Evolutionary conservation across 495 filamentous ascomycete species (phyloP).

Genomic region (Aspergillus sparsus): DNA sequence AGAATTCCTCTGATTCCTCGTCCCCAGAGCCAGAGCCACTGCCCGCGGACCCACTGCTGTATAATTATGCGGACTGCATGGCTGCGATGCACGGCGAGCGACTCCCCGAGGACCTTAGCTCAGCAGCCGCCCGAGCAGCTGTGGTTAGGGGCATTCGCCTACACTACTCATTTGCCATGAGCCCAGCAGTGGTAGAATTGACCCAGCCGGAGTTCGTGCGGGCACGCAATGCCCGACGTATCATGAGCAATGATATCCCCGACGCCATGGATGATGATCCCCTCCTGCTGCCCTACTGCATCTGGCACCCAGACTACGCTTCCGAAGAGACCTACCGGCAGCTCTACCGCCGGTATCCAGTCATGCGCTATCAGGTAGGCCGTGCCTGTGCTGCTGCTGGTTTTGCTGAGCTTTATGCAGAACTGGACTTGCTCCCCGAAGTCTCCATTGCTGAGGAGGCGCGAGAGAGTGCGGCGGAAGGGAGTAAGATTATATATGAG

Average conservation of each 20-base stretch:
- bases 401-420: constrained; percentile 30
- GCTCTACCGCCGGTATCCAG: constrained; percentile 22
- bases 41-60: no score
- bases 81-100: no score
- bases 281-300: constrained; percentile 40
- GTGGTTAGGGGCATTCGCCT: neutral
- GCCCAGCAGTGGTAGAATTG: neutral
- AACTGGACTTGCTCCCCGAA: constrained; percentile 33
- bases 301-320: constrained; percentile 43
- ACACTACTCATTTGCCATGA: neutral
- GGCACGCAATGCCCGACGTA: constrained; percentile 38
- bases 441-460: constrained; percentile 35
- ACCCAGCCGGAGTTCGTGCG: constrained; percentile 14
- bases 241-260: constrained; percentile 44
- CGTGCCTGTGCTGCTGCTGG: constrained; percentile 34
- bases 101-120: neutral
- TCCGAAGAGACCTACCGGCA: constrained; percentile 33
- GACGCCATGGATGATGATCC: constrained; percentile 29
- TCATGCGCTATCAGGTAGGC: constrained; percentile 31
- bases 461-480: constrained; percentile 21
- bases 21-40: no score
- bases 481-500: constrained; percentile 26
- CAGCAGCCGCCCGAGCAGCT: neutral
- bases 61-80: no score
- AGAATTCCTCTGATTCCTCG: no score